phyloP scores from a whole-genome alignment of 495 filamentous ascomycete species.

The Xylaria flabelliformis region DNA sequence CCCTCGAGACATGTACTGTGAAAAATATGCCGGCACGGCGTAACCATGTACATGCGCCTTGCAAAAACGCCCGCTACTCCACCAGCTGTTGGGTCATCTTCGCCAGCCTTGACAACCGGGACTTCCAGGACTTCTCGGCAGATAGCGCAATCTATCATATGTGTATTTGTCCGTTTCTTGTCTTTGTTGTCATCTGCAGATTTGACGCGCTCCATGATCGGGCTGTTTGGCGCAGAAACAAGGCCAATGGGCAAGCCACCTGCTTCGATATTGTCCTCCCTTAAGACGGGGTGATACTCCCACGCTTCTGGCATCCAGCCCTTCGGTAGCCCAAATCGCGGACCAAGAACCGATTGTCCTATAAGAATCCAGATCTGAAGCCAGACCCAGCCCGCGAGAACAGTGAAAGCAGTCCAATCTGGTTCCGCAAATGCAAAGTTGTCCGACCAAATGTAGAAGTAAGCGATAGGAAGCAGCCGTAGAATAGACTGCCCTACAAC shows the following conservation, averaged over 20 bases:
- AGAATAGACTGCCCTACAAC: conserved; percentile 82
- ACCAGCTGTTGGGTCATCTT: conserved; percentile 57
- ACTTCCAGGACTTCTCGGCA: conserved; percentile 92
- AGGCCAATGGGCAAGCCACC: conserved; percentile 79
- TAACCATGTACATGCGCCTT: conserved; percentile 90
- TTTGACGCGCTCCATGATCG: conserved; percentile 44
- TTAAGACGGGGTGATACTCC: conserved; percentile 91
- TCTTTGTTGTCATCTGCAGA: conserved; percentile 33
- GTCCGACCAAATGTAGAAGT: conserved; percentile 74
- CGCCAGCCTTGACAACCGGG: conserved; percentile 70
- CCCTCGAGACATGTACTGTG: conserved; percentile 92
- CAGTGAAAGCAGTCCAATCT: conserved; percentile 65
- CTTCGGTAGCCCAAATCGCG: conserved; percentile 68
- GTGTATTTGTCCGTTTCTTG: conserved; percentile 50
- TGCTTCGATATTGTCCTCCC: conserved; percentile 82
- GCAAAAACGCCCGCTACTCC: conserved; percentile 75
- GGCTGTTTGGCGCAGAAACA: conserved; percentile 46
- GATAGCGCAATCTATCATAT: conserved; percentile 83
- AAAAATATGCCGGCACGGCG: conserved; percentile 95
- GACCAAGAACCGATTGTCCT: conserved; percentile 85
- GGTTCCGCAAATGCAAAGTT: conserved; percentile 84
- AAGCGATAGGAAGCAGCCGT: conserved; percentile 76
- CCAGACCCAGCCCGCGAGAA: conserved; percentile 86
- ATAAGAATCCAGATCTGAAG: conserved; percentile 79
- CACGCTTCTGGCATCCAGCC: conserved; percentile 83